These are phyloP conservation scores for Leishmania aethiopica DNA, from an alignment of 208 protist species.

Conservation along the genomic window DNA sequence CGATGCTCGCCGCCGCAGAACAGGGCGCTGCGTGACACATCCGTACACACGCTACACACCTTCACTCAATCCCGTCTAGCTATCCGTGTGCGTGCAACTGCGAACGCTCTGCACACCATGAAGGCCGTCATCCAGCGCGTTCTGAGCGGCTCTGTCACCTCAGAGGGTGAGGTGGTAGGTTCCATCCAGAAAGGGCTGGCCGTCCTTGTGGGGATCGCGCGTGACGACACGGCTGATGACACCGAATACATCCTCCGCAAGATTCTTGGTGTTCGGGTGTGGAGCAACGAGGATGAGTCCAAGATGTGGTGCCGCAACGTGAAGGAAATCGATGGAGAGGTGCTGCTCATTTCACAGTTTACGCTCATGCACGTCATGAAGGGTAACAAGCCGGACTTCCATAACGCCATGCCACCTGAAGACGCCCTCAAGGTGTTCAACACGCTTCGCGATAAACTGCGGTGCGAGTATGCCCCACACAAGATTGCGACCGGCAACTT, in stretches of 20 bases:
- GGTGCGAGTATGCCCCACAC: slow-evolving; percentile 52
- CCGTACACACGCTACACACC: not conserved
- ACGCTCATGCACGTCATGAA: slow-evolving; percentile 91
- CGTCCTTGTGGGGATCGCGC: slow-evolving; percentile 84
- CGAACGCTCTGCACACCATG: slow-evolving; percentile 38
- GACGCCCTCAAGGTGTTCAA: slow-evolving; percentile 81
- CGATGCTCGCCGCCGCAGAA: not conserved
- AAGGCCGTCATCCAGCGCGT: slow-evolving; percentile 89
- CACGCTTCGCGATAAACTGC: slow-evolving; percentile 62
- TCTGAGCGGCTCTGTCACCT: slow-evolving; percentile 60
- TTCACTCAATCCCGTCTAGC: not conserved
- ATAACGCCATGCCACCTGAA: slow-evolving; percentile 84
- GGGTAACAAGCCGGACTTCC: slow-evolving; percentile 92
- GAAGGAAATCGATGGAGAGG: slow-evolving; percentile 79
- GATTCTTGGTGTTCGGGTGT: slow-evolving; percentile 73
- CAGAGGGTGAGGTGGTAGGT: slow-evolving; percentile 72
- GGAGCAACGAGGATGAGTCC: slow-evolving; percentile 53
- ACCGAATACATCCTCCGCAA: slow-evolving; percentile 84
- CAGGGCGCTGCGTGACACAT: not conserved
- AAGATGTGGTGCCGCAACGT: slow-evolving; percentile 85
- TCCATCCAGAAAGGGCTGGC: slow-evolving; percentile 75
- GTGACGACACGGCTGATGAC: slow-evolving; percentile 75
- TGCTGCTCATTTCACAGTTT: slow-evolving; percentile 92
- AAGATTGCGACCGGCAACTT: slow-evolving; percentile 84
- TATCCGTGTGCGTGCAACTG: not conserved